These are phyloP conservation scores for Tetrahymena elliotti DNA, from an alignment of 73 alveolate genomes.

Conservation along the genomic window DNA sequence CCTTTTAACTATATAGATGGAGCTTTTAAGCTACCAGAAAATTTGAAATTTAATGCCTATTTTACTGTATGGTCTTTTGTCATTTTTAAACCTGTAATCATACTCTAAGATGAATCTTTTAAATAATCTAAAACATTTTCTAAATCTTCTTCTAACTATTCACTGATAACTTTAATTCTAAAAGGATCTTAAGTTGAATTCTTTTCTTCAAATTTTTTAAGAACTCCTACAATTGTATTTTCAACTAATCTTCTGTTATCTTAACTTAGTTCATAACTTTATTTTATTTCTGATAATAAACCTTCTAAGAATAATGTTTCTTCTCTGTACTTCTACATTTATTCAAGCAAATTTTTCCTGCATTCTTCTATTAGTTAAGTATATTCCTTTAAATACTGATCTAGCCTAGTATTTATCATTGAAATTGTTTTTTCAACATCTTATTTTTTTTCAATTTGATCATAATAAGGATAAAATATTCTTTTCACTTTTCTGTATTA, in stretches of 20 bases:
- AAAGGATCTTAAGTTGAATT: background rate
- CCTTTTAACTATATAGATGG: background rate
- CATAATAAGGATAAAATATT: background rate
- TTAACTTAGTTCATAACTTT: background rate
- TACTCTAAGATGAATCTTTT: background rate
- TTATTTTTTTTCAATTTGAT: background rate
- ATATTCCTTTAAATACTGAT: background rate
- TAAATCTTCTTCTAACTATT: background rate
- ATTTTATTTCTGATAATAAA: background rate
- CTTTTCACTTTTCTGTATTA: background rate
- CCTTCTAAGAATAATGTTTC: background rate
- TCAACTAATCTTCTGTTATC: background rate
- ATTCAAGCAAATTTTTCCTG: background rate
- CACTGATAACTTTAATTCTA: background rate
- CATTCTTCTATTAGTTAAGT: background rate
- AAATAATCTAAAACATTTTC: background rate
- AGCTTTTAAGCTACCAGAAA: background rate
- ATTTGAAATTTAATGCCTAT: background rate
- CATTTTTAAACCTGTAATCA: background rate
- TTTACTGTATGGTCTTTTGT: background rate
- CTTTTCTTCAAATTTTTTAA: background rate
- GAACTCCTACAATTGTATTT: background rate
- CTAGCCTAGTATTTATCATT: background rate
- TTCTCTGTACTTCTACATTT: background rate
- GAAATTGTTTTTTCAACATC: background rate